Percentiles rank a stretch among this genome's conserved stretches.
These are phyloP conservation scores for Teratosphaeria viscida DNA, from an alignment of 2,329 filamentous ascomycete species.

Conservation along the genomic window DNA sequence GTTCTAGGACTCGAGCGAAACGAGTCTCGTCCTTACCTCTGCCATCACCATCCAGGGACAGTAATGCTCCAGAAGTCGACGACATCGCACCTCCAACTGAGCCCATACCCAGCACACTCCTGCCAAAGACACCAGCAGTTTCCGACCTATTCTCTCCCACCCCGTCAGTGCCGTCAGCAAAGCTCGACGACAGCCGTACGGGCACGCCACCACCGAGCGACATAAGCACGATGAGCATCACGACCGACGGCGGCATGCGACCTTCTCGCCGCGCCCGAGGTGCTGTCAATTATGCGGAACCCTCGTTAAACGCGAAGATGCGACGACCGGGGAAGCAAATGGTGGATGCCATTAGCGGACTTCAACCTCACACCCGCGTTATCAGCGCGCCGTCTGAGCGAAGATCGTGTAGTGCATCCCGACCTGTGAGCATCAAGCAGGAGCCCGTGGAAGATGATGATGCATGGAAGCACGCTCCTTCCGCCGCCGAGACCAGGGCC, in stretches of 20 bases:
- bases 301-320: slow-evolving; percentile 40
- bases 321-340: slow-evolving; percentile 37
- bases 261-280: slow-evolving; percentile 36
- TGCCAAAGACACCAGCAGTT: slow-evolving; percentile 21
- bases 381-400: slow-evolving; percentile 16
- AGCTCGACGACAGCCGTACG: slow-evolving; percentile 8
- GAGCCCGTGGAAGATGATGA: slow-evolving; percentile 20
- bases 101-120: slow-evolving; percentile 2
- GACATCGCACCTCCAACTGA: slow-evolving; percentile 11
- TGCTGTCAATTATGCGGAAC: slow-evolving; percentile 41
- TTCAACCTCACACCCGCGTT: slow-evolving; percentile 18
- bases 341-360: slow-evolving; percentile 33
- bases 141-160: slow-evolving; percentile 34
- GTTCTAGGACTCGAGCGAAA: slow-evolving; percentile 1
- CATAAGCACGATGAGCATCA: slow-evolving; percentile 21
- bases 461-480: slow-evolving; percentile 12
- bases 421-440: slow-evolving; percentile 15
- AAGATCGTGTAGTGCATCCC: slow-evolving; percentile 1
- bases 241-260: slow-evolving; percentile 25
- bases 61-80: slow-evolving; percentile 6
- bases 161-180: slow-evolving; percentile 31
- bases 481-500: slow-evolving; percentile 1
- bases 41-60: slow-evolving; percentile 8
- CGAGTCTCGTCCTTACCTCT: slow-evolving; percentile 12
- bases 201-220: slow-evolving; percentile 36